Evolutionary conservation across 305 asterid genomes (phyloP).

Genomic region (Solanum hybrid): DNA sequence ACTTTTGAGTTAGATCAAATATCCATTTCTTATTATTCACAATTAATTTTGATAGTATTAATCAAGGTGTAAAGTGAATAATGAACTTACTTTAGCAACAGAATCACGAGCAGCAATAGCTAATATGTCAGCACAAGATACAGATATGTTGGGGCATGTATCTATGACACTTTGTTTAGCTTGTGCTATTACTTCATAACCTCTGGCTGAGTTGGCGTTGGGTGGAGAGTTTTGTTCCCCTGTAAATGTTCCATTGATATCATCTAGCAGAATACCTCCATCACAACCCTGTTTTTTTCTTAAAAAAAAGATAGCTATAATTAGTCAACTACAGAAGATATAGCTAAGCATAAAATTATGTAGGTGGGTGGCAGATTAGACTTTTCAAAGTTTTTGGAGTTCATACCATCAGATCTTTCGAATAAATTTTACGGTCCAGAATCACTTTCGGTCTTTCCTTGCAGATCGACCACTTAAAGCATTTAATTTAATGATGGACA

Average conservation of each 20-base stretch:
- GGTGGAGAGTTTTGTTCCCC: constrained; percentile 10
- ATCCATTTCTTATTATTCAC: neutral
- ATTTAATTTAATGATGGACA: neutral
- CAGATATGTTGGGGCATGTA: neutral
- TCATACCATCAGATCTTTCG: neutral
- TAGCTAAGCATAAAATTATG: neutral
- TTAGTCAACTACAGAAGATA: neutral
- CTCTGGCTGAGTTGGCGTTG: constrained; percentile 4
- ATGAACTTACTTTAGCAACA: neutral
- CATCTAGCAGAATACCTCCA: constrained; percentile 9
- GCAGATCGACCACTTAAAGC: neutral
- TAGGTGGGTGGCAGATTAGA: neutral
- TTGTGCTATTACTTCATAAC: neutral
- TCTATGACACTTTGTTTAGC: constrained; percentile 4
- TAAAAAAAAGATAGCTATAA: neutral
- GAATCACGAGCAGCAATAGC: constrained; percentile 4
- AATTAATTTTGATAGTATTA: neutral
- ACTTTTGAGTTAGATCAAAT: neutral
- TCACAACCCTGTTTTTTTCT: constrained; percentile 1
- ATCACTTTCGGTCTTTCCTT: neutral
- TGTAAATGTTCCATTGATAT: neutral
- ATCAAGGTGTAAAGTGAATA: neutral
- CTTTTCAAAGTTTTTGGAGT: neutral
- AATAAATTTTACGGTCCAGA: neutral
- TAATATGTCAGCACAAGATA: constrained; percentile 7